These are phyloP conservation scores for Starmerella sp. DNA, from an alignment of 805 yeast genomes.

Conservation along the genomic window DNA sequence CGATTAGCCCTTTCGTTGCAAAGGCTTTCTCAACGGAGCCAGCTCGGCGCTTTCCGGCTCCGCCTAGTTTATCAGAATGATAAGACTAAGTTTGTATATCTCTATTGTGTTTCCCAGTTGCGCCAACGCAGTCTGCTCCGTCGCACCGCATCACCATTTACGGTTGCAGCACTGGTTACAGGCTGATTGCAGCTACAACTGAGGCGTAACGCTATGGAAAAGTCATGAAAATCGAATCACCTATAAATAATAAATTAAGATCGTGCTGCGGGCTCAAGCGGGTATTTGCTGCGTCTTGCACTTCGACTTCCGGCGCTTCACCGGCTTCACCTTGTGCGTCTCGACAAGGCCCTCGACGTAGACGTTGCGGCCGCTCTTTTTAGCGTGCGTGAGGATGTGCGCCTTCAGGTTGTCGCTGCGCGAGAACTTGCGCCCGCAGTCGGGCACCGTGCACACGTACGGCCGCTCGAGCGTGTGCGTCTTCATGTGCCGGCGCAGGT, in stretches of 20 bases:
- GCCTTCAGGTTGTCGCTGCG: constrained; percentile 73
- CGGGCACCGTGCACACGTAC: constrained; percentile 44
- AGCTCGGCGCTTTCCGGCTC: too few species aligned
- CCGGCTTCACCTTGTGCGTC: constrained; percentile 13
- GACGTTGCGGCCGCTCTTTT: constrained; percentile 33
- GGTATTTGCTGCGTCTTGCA: neutral
- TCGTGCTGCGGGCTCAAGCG: neutral
- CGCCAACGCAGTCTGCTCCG: too few species aligned
- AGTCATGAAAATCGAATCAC: neutral
- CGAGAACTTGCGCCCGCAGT: constrained; percentile 54
- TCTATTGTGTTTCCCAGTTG: too few species aligned
- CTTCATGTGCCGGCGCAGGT: constrained; percentile 45
- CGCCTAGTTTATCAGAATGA: too few species aligned
- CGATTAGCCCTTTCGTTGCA: too few species aligned
- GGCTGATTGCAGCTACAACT: too few species aligned
- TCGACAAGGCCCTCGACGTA: constrained; percentile 31
- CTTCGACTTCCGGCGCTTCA: constrained; percentile 17
- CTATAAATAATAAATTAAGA: neutral
- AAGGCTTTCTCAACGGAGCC: too few species aligned
- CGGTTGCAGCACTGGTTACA: too few species aligned
- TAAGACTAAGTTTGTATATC: too few species aligned
- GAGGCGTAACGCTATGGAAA: neutral
- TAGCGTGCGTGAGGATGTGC: constrained; percentile 58
- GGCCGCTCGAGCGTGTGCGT: constrained; percentile 77
- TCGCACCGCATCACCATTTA: too few species aligned